Base-by-base conservation (phyloP, 805 yeast species). In the Jamesozyma spencerorum region DNA sequence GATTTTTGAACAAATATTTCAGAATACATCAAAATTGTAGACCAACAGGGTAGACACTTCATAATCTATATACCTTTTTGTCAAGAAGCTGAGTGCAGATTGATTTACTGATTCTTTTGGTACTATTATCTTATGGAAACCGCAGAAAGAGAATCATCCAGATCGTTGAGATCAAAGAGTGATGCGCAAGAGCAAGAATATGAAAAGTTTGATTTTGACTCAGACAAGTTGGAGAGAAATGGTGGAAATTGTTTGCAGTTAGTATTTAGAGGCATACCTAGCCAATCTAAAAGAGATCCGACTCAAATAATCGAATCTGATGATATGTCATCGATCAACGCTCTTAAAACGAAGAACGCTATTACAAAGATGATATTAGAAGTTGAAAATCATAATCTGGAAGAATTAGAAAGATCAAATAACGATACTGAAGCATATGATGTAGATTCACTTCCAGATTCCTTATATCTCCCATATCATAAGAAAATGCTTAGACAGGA, bases 401-500 rank as follows among this genome's bases (percentile, higher is more conserved):
- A 17, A 20, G n/a, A 15, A 28, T 15, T 30, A 19, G 5, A 32
- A 31, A 18, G 26, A 7, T 22, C 10, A 6, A 6, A 22, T 22
- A 10, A 22, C 10, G 26, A 10, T 4, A 11, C 24, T 12, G 24
- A 17, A 18, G 10, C 15, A 18, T 12, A 3, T 12, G 18, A 10
- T 5, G 18, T 11, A 4, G 80, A 74, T 49, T 75, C 77, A 4
- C 60, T 83, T 36, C 49, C 58, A 1, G 81, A 77, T 53, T 48
- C 54, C 0, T 15, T 63, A 12, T 78, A 64, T 53, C 50, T 57
- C 24, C 45, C 63, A 12, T 74, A 69, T 49, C 88, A 82, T 58
- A 68, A 69, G 32, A 67, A 72, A 31, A 74, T 81, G 77, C 74
- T 72, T 46, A 73, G 73, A 41, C 79, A 78, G 39, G 94, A 84